A percentile compares a stretch with the other conserved stretches of the same genome.
Conservation (phyloP, 495 filamentous ascomycete genomes). For the Barbatosphaeria neglecta region DNA sequence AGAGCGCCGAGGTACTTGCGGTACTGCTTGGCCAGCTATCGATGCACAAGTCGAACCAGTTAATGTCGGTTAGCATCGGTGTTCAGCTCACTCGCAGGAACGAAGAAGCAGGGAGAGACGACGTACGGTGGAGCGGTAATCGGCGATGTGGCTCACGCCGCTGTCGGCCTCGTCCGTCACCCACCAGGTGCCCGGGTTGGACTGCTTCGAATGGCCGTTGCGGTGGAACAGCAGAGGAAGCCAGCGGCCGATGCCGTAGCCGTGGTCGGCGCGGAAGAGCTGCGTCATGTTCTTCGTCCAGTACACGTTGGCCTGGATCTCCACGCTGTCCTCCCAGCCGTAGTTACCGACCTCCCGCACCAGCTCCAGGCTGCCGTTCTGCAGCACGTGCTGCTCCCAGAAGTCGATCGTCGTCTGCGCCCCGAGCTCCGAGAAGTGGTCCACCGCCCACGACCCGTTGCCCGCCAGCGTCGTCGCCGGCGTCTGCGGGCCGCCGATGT, state of each 20-base stretch:
- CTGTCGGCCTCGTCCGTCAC: conserved; percentile 1
- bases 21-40: neutral
- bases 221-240: neutral
- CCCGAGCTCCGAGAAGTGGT: conserved; percentile 31
- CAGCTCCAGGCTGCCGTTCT: conserved; percentile 15
- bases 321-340: conserved; percentile 40
- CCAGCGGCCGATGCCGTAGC: neutral
- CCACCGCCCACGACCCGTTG: conserved; percentile 34
- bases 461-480: neutral
- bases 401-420: conserved; percentile 26
- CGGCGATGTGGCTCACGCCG: conserved; percentile 1
- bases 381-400: conserved; percentile 30
- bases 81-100: neutral
- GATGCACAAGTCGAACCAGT: too few relatives aligned
- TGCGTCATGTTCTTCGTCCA: conserved; percentile 20
- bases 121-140: neutral
- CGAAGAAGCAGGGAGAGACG: neutral
- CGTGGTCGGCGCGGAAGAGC: neutral
- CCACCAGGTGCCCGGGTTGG: neutral
- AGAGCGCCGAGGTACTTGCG: neutral
- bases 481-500: neutral
- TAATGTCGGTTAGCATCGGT: too few relatives aligned
- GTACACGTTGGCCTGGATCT: conserved; percentile 20
- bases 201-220: neutral
- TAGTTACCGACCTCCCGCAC: conserved; percentile 27